Conservation (phyloP, 371 early-diverging fungal species). For the Mortierella sp. region DNA sequence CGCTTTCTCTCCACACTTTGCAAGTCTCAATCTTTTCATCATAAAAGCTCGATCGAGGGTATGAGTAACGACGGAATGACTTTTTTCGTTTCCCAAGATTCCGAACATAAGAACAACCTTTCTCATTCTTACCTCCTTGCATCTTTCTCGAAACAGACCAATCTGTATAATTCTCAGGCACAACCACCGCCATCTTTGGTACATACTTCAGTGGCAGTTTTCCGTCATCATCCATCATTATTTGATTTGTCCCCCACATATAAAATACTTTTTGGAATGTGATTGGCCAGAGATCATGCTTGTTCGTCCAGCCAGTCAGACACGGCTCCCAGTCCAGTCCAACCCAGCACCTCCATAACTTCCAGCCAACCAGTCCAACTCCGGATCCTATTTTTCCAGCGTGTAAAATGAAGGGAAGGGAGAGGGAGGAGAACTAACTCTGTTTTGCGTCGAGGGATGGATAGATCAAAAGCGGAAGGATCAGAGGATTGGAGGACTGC, state of each 20-base stretch:
- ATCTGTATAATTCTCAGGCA: background rate
- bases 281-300: constrained; percentile 8
- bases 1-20: background rate
- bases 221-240: background rate
- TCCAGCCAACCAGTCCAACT: background rate
- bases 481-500: background rate
- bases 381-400: constrained; percentile 1
- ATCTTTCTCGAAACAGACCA: background rate
- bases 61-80: too few species aligned
- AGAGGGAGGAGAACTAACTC: background rate
- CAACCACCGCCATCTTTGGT: background rate
- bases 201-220: background rate
- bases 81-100: too few species aligned
- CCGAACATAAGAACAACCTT: too few species aligned
- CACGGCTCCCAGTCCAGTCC: background rate
- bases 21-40: background rate
- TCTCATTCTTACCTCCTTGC: too few species aligned
- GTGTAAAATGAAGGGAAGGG: background rate
- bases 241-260: background rate
- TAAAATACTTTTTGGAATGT: background rate
- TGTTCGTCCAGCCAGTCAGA: constrained; percentile 6
- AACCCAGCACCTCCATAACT: too few species aligned
- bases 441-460: too few species aligned
- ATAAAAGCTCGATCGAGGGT: background rate
- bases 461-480: background rate